These are phyloP conservation scores for Akebia trifoliata DNA, from an alignment of 164 flowering plant genomes.

Conservation along the genomic window DNA sequence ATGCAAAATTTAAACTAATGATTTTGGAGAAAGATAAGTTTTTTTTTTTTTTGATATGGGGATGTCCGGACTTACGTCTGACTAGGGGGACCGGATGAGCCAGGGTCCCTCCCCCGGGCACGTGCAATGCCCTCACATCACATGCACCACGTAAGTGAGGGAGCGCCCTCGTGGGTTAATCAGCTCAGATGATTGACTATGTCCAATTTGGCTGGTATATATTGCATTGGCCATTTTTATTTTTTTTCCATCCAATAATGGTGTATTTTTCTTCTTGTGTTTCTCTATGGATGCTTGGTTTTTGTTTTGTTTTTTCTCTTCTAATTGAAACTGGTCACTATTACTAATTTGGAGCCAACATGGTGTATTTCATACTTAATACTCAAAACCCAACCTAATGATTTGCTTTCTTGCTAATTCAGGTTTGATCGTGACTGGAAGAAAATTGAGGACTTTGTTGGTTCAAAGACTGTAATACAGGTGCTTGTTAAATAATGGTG, in stretches of 20 bases:
- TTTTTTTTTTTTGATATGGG: constrained; percentile 12
- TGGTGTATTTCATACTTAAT: background rate
- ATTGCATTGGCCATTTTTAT: too few relatives aligned
- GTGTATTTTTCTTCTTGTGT: too few relatives aligned
- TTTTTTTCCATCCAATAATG: too few relatives aligned
- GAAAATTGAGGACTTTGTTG: constrained; percentile 93
- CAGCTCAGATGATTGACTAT: too few relatives aligned
- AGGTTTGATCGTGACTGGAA: constrained; percentile 99
- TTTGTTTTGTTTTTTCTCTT: too few relatives aligned
- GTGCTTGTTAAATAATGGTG: constrained; percentile 25
- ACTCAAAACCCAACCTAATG: background rate
- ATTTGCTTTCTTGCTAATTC: constrained; percentile 3
- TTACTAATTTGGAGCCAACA: background rate
- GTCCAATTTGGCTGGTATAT: too few relatives aligned
- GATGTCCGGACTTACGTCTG: background rate
- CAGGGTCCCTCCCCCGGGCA: too few relatives aligned
- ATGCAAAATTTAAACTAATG: background rate
- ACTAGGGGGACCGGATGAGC: too few relatives aligned
- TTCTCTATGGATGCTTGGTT: too few relatives aligned
- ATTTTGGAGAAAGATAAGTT: background rate
- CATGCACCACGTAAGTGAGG: too few relatives aligned
- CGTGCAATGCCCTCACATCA: too few relatives aligned
- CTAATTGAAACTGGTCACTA: background rate
- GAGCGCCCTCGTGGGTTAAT: too few relatives aligned
- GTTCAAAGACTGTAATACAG: constrained; percentile 98